Evolutionary conservation across 305 asterid genomes (phyloP).

Genomic region (Caryopteris hybrid): DNA sequence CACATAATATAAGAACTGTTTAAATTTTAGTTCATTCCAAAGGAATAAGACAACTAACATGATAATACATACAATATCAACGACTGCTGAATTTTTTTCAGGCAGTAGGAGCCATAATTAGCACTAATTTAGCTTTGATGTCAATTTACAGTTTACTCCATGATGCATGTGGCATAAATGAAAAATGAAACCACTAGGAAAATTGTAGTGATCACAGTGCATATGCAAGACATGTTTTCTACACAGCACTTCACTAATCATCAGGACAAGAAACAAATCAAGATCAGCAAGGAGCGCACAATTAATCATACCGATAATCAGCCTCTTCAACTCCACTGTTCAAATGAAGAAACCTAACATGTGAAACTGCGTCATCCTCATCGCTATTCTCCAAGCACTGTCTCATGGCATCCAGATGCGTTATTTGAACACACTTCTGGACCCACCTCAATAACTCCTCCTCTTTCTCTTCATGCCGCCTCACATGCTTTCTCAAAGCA

Average conservation of each 20-base stretch:
- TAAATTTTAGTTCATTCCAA: background rate
- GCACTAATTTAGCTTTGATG: background rate
- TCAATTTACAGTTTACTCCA: background rate
- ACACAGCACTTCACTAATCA: conserved; percentile 8
- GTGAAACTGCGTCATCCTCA: conserved; percentile 55
- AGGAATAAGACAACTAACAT: background rate
- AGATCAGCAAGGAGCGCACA: conserved; percentile 13
- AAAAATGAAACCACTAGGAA: background rate
- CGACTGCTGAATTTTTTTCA: too few relatives aligned
- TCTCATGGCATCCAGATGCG: conserved; percentile 74
- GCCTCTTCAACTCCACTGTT: conserved; percentile 64
- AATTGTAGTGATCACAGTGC: background rate
- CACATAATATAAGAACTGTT: background rate
- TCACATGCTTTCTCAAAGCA: conserved; percentile 45
- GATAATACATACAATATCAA: background rate
- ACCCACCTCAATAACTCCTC: conserved; percentile 55
- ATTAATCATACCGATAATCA: conserved; percentile 67
- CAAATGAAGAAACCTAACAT: conserved; percentile 73
- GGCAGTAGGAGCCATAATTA: too few relatives aligned
- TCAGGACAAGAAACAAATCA: conserved; percentile 15
- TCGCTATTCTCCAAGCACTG: conserved; percentile 51
- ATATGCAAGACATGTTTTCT: conserved; percentile 1
- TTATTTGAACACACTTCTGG: conserved; percentile 67
- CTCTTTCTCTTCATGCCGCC: conserved; percentile 37
- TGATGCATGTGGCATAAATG: background rate